These are phyloP conservation scores for Quercus cerris DNA, from an alignment of 306 rosid species.

Conservation along the genomic window DNA sequence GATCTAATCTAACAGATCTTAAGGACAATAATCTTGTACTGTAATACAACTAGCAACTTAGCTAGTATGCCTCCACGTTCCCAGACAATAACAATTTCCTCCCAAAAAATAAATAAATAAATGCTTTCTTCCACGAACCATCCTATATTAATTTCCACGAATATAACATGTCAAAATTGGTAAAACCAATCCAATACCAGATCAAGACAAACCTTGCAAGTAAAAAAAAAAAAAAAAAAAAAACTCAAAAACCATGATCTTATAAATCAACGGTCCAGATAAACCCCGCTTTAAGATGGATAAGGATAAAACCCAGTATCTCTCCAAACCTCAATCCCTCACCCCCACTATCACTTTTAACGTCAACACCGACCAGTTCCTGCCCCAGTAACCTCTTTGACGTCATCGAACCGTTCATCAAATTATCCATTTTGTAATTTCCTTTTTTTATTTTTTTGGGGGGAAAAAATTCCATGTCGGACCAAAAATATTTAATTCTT, in stretches of 20 bases:
- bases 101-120: neutral
- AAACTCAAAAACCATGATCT: neutral
- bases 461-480: constrained; percentile 39
- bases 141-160: neutral
- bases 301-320: constrained; percentile 49
- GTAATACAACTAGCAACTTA: neutral
- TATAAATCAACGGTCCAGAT: constrained; percentile 21
- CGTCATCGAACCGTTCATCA: constrained; percentile 45
- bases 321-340: neutral
- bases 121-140: constrained; percentile 20
- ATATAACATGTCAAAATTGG: constrained; percentile 39
- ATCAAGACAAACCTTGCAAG: neutral
- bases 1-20: neutral
- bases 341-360: neutral
- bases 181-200: neutral
- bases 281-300: constrained; percentile 24
- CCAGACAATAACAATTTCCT: constrained; percentile 1
- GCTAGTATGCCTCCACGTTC: constrained; percentile 1
- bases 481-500: neutral
- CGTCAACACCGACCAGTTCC: constrained; percentile 34
- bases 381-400: constrained; percentile 22
- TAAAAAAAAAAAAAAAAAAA: neutral
- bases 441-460: too few relatives aligned
- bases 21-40: constrained; percentile 16
- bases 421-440: constrained; percentile 31